Evolutionary conservation across 78 protist genomes (phyloP).

Genomic region (Guillardia theta): DNA sequence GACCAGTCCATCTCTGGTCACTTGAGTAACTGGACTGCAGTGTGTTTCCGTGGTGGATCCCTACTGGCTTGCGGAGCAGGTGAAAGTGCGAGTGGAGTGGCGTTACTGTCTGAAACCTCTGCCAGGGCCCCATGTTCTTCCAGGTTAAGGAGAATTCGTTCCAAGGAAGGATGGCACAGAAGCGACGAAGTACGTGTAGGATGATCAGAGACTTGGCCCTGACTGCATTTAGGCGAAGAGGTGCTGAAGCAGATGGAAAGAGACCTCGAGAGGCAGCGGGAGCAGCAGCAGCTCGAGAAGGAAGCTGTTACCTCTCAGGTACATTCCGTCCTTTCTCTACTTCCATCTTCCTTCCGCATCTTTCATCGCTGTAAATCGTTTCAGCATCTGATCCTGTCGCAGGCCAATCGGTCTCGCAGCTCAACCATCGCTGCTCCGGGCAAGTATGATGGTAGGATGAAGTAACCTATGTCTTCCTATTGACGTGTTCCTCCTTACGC

Average conservation of each 20-base stretch:
- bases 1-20: no score
- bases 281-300: neutral
- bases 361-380: neutral
- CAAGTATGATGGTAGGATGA: neutral
- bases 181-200: no score
- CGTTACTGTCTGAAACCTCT: no score
- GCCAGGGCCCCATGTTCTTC: conserved; percentile 78
- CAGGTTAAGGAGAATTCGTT: conserved; percentile 29
- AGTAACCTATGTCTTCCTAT: no score
- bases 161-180: neutral
- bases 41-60: conserved; percentile 96
- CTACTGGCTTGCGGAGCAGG: conserved; percentile 95
- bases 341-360: neutral
- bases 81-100: no score
- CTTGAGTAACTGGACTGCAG: no score
- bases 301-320: neutral
- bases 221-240: no score
- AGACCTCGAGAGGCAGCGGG: neutral
- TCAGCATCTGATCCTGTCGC: neutral
- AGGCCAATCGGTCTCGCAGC: neutral
- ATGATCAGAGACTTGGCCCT: no score
- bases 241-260: neutral
- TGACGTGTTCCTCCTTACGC: no score
- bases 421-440: neutral
- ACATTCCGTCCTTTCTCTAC: neutral